Evolutionary conservation across 2,329 filamentous ascomycete genomes (phyloP).

Genomic region (Raffaelea ambrosiae): DNA sequence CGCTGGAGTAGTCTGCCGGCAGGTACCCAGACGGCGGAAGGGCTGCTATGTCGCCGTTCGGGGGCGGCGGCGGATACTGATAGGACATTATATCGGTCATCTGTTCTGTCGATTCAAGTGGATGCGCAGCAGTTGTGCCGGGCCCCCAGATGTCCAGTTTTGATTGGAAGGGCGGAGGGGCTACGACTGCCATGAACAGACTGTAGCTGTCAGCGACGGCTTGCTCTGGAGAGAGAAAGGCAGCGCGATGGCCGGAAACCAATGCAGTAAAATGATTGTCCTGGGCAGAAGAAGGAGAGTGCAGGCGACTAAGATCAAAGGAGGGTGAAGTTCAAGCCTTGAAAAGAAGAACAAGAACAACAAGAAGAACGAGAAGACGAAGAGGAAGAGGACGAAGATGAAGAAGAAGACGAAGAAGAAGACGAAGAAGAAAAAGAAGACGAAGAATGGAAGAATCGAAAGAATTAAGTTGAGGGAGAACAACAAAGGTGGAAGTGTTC

Average conservation of each 20-base stretch:
- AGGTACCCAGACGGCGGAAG: constrained; percentile 29
- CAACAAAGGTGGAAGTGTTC: too few species aligned
- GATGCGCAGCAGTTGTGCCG: constrained; percentile 19
- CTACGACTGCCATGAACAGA: constrained; percentile 26
- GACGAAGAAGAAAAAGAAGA: neutral
- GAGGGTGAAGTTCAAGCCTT: too few species aligned
- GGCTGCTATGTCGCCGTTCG: constrained; percentile 33
- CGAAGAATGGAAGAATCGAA: too few species aligned
- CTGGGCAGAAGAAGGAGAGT: too few species aligned
- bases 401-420: neutral
- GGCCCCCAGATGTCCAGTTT: constrained; percentile 22
- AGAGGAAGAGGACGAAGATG: neutral
- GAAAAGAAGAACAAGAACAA: too few species aligned
- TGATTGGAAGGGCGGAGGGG: constrained; percentile 21
- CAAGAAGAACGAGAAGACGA: too few species aligned
- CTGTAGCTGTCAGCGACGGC: too few species aligned
- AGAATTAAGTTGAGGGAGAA: too few species aligned
- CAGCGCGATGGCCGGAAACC: neutral
- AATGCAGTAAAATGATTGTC: too few species aligned
- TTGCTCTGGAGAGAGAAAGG: neutral
- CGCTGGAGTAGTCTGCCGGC: constrained; percentile 21
- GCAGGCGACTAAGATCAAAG: too few species aligned
- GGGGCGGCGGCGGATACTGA: constrained; percentile 35
- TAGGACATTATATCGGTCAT: constrained; percentile 40
- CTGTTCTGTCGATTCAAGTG: constrained; percentile 18